Percentiles rank a stretch among this genome's conserved stretches.
Conservation (phyloP, 164 flowering plant species). For the Vitis labrusca region DNA sequence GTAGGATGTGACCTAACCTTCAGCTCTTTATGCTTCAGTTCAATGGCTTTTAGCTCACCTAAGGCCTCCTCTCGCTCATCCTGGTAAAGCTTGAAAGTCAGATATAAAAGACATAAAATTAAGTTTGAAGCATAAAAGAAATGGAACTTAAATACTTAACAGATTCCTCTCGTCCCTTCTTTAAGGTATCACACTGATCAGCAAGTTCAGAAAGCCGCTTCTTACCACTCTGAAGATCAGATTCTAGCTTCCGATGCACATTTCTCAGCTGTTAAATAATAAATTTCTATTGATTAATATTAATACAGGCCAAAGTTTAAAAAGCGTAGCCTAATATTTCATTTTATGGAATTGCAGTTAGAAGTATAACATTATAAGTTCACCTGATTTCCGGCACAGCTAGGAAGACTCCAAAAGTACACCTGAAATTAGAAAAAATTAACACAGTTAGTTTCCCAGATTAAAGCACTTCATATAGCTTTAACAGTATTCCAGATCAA, state of each 20-base stretch:
- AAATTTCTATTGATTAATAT: neutral
- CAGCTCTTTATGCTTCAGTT: slow-evolving; percentile 59
- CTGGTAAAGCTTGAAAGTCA: slow-evolving; percentile 38
- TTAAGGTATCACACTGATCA: slow-evolving; percentile 54
- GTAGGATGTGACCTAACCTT: slow-evolving; percentile 49
- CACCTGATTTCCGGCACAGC: slow-evolving; percentile 99
- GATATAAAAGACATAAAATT: neutral
- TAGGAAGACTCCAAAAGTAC: slow-evolving; percentile 98
- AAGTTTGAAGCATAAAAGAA: neutral
- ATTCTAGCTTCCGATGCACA: slow-evolving; percentile 63
- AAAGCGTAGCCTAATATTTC: neutral
- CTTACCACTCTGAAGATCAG: slow-evolving; percentile 69
- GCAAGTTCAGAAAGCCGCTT: slow-evolving; percentile 60
- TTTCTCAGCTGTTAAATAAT: slow-evolving; percentile 61
- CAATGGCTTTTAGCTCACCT: slow-evolving; percentile 60
- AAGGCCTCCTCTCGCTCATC: slow-evolving; percentile 84
- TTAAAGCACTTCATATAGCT: neutral
- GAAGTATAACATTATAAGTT: neutral
- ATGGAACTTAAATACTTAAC: slow-evolving; percentile 35
- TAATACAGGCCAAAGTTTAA: neutral
- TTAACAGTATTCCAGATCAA: neutral
- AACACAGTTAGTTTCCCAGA: neutral
- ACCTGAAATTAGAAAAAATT: slow-evolving; percentile 41
- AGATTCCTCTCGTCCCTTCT: slow-evolving; percentile 92
- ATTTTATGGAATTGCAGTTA: neutral